Percentiles rank a stretch among this genome's conserved stretches.
These are phyloP conservation scores for Fusarium acutatum DNA, from an alignment of 2,329 filamentous ascomycete species.

Conservation along the genomic window DNA sequence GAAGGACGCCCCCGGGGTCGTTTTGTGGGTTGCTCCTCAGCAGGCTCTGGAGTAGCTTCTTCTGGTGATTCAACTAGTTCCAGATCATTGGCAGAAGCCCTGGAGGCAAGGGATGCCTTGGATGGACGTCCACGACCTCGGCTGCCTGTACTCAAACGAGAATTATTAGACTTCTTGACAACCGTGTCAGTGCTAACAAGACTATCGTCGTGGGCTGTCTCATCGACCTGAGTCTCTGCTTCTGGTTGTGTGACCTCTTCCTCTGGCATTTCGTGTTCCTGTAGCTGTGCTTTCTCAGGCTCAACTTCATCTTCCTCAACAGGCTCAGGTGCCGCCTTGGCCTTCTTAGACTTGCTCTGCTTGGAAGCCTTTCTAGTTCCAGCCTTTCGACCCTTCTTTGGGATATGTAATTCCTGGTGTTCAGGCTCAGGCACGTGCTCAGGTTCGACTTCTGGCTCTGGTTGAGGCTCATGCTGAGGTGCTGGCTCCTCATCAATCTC, in stretches of 20 bases:
- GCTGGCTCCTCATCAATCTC: conserved; percentile 43
- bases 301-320: conserved; percentile 33
- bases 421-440: conserved; percentile 23
- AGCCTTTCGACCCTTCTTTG: conserved; percentile 65
- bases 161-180: conserved; percentile 46
- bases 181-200: conserved; percentile 54
- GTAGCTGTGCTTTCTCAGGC: conserved; percentile 11
- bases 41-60: conserved; percentile 12
- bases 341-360: conserved; percentile 57
- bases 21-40: conserved; percentile 35
- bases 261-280: not conserved
- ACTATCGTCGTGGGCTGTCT: conserved; percentile 49
- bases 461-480: conserved; percentile 4
- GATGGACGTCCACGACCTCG: conserved; percentile 43
- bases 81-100: conserved; percentile 37
- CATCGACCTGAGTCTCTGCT: conserved; percentile 29
- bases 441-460: conserved; percentile 10
- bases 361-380: conserved; percentile 62
- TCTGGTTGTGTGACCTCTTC: conserved; percentile 7
- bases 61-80: conserved; percentile 33
- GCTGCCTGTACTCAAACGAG: conserved; percentile 32
- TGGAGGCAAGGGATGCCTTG: conserved; percentile 44
- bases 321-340: conserved; percentile 46
- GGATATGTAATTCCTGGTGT: conserved; percentile 52
- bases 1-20: conserved; percentile 45